These are phyloP conservation scores for Penicillium sumatraense DNA, from an alignment of 2,329 filamentous ascomycete genomes.

Conservation along the genomic window DNA sequence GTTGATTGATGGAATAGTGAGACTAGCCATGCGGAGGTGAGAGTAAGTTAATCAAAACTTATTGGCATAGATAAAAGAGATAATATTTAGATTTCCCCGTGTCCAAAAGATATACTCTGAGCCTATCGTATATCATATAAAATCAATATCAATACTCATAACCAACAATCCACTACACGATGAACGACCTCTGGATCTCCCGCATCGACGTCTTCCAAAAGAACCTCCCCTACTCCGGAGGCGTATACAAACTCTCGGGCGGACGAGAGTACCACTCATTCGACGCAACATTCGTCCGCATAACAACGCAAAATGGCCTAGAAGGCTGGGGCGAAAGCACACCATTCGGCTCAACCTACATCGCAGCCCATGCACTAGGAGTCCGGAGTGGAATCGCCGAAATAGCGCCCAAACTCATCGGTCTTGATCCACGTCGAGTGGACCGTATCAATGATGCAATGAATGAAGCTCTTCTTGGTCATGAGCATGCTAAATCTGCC, in stretches of 20 bases:
- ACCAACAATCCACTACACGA: not conserved
- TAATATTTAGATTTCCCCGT: no score
- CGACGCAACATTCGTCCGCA: slow-evolving; percentile 32
- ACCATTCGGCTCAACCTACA: slow-evolving; percentile 27
- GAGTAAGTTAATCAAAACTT: no score
- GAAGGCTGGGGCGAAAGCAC: slow-evolving; percentile 35
- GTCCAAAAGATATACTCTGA: no score
- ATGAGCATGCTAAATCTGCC: slow-evolving; percentile 29
- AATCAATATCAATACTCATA: no score
- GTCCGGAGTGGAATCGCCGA: slow-evolving; percentile 30
- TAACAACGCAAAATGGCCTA: slow-evolving; percentile 25
- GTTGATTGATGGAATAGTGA: no score
- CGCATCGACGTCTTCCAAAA: slow-evolving; percentile 30
- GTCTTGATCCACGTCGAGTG: slow-evolving; percentile 29
- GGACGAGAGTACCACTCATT: slow-evolving; percentile 26
- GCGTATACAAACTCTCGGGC: slow-evolving; percentile 14
- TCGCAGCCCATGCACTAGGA: slow-evolving; percentile 28
- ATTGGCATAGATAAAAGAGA: no score
- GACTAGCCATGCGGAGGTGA: no score
- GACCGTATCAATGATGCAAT: slow-evolving; percentile 36
- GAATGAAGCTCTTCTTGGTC: slow-evolving; percentile 27
- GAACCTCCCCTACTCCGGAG: slow-evolving; percentile 26
- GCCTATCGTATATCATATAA: no score
- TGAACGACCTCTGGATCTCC: not conserved
- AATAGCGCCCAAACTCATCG: slow-evolving; percentile 29